A percentile compares a stretch with the other conserved stretches of the same genome.
These are phyloP conservation scores for Jamesozyma spencerorum DNA, from an alignment of 805 yeast genomes.

Conservation along the genomic window DNA sequence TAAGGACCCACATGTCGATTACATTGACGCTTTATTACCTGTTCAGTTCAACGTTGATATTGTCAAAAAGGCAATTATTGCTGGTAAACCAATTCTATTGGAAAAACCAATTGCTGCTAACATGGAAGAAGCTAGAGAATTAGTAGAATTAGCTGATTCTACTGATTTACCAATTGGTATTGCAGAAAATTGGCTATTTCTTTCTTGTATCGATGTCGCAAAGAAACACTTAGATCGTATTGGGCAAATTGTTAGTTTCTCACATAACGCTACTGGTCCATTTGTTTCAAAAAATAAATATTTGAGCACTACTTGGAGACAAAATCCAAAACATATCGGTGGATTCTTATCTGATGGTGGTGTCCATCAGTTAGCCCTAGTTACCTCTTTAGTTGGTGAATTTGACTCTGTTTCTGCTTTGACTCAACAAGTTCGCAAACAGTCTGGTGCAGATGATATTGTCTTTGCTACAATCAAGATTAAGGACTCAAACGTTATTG, in stretches of 20 bases:
- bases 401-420: constrained; percentile 64
- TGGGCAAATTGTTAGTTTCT: constrained; percentile 62
- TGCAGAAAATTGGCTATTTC: constrained; percentile 81
- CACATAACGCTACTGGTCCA: constrained; percentile 67
- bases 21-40: constrained; percentile 83
- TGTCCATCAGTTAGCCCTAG: constrained; percentile 85
- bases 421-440: constrained; percentile 66
- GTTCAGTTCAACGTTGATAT: constrained; percentile 67
- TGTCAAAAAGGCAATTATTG: constrained; percentile 58
- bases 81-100: constrained; percentile 68
- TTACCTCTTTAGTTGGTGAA: constrained; percentile 73
- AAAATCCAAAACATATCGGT: constrained; percentile 83
- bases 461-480: constrained; percentile 60
- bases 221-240: constrained; percentile 55
- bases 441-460: constrained; percentile 76
- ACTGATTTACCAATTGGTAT: constrained; percentile 63
- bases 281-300: constrained; percentile 55
- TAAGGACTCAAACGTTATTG: constrained; percentile 54
- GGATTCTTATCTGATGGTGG: constrained; percentile 93
- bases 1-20: constrained; percentile 56
- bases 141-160: constrained; percentile 55
- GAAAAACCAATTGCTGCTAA: constrained; percentile 93
- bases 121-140: constrained; percentile 67
- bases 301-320: constrained; percentile 74
- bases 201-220: constrained; percentile 47